Percentiles rank a stretch among this genome's conserved stretches.
These are phyloP conservation scores for Ascochyta lentis DNA, from an alignment of 2,329 filamentous ascomycete species.

Conservation along the genomic window DNA sequence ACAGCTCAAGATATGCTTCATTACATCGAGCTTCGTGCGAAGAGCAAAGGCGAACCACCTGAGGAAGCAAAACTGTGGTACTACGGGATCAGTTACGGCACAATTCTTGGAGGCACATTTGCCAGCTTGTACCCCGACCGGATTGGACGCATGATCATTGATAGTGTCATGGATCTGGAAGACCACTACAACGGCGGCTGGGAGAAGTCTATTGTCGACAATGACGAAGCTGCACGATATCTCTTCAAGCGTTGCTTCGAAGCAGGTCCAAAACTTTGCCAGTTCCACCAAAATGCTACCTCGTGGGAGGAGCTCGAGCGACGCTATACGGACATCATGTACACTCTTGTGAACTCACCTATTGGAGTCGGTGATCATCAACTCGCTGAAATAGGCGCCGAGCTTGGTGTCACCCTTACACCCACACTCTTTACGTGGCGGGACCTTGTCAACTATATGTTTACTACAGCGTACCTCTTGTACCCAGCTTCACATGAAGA, in stretches of 20 bases:
- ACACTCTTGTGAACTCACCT: slow-evolving; percentile 16
- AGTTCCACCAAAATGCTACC: slow-evolving; percentile 24
- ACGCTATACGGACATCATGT: slow-evolving; percentile 19
- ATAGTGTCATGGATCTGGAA: slow-evolving; percentile 50
- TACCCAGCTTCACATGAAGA: not conserved
- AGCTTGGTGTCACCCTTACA: not conserved
- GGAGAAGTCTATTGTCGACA: slow-evolving; percentile 54
- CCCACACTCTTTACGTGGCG: slow-evolving; percentile 22
- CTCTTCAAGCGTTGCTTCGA: slow-evolving; percentile 63
- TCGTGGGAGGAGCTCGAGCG: slow-evolving; percentile 21
- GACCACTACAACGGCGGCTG: slow-evolving; percentile 55
- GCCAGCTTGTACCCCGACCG: slow-evolving; percentile 55
- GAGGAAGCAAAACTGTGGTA: slow-evolving; percentile 47
- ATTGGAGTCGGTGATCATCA: not conserved
- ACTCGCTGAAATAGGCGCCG: not conserved
- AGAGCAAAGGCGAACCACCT: slow-evolving; percentile 20
- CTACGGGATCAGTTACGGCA: slow-evolving; percentile 55
- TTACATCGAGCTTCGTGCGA: slow-evolving; percentile 32
- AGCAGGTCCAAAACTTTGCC: slow-evolving; percentile 48
- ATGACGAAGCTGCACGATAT: slow-evolving; percentile 60
- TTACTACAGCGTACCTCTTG: slow-evolving; percentile 6
- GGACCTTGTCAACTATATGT: slow-evolving; percentile 12
- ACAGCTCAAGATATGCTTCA: slow-evolving; percentile 42
- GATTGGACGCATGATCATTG: slow-evolving; percentile 52
- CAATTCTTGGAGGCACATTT: slow-evolving; percentile 55